Evolutionary conservation across 176 grass and related monocot species (phyloP), one percentile per base, ranked within the genome.

Genomic region (Paspalum notatum): DNA sequence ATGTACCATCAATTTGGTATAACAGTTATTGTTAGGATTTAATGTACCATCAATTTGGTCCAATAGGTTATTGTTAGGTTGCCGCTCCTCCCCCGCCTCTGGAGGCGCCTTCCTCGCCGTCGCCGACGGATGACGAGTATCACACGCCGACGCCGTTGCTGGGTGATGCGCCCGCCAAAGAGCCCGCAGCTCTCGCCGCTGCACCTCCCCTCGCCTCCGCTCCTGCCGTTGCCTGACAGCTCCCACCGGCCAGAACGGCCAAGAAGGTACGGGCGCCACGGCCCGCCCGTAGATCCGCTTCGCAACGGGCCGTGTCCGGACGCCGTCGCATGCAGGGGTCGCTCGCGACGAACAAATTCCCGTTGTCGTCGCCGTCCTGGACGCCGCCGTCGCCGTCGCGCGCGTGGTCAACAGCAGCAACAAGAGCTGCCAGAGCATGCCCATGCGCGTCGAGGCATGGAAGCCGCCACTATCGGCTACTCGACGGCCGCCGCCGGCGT

Each of bases 251-350:
- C n/a, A n/a, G n/a, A 24, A 54, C 12, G 63, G 40, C 48, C 26
- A 43, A 44, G 58, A 56, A 58, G 73, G 40, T 6, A 6, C 37
- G 26, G 70, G n/a, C n/a, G n/a, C n/a, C n/a, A n/a, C n/a, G n/a
- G n/a, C 6, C 37, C 79, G 51, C 43, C 66, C 75, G 67, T 75
- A 57, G 68, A 85, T 78, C 65, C 79, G 20, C 32, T 82, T 75
- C 5, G 6, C 61, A 16, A 74, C 26, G 16, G 87, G 20, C 25
- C 86, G 77, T 83, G 11, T 69, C 26, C 83, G 81, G 22, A 88
- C 92, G 39, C 89, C 83, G 52, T 81, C 84, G n/a, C n/a, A n/a
- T n/a, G 14, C 72, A 90, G 3, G 72, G 84, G 12, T 87, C 91
- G 10, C 18, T 68, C 5, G 79, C 20, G 8, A 61, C 68, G 9